Conservation (phyloP, 441 rosid genomes). For the Jatropha podagrica region DNA sequence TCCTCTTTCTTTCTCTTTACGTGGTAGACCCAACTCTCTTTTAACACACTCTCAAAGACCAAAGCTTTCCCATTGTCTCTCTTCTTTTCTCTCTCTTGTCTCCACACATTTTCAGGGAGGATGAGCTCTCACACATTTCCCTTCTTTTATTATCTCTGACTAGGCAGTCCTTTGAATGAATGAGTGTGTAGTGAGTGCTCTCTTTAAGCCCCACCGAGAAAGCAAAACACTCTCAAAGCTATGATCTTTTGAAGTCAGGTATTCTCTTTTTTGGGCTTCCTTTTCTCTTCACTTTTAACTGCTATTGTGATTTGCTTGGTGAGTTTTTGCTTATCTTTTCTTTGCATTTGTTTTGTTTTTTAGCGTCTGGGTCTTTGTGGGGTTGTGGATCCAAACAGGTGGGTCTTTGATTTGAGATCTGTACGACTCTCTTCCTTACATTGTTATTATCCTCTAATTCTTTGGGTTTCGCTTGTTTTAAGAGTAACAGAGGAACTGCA, state of each 20-base stretch:
- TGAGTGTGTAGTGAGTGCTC: conserved; percentile 27
- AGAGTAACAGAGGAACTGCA: conserved; percentile 11
- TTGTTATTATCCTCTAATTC: conserved; percentile 30
- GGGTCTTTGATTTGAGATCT: conserved; percentile 44
- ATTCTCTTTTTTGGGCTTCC: conserved; percentile 16
- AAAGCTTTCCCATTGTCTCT: conserved; percentile 21
- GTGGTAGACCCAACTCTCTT: conserved; percentile 22
- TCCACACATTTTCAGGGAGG: conserved; percentile 39
- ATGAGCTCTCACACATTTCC: conserved; percentile 30
- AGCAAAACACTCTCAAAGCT: conserved; percentile 32
- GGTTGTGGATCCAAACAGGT: conserved; percentile 39
- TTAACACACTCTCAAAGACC: conserved; percentile 15
- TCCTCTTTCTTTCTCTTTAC: conserved; percentile 10
- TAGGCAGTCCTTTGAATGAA: conserved; percentile 7
- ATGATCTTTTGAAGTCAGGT: conserved; percentile 30
- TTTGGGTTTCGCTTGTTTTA: conserved; percentile 15
- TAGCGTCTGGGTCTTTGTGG: conserved; percentile 39
- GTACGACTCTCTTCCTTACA: conserved; percentile 20
- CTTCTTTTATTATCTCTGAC: conserved; percentile 32
- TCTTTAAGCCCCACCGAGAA: conserved; percentile 35
- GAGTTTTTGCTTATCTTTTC: conserved; percentile 26
- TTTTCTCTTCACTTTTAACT: conserved; percentile 32
- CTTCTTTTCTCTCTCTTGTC: conserved; percentile 25
- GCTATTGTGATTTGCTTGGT: conserved; percentile 30
- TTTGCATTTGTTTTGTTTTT: conserved; percentile 29